Base-by-base conservation (phyloP, 331 rosid genomes). In the Malus hybrid region DNA sequence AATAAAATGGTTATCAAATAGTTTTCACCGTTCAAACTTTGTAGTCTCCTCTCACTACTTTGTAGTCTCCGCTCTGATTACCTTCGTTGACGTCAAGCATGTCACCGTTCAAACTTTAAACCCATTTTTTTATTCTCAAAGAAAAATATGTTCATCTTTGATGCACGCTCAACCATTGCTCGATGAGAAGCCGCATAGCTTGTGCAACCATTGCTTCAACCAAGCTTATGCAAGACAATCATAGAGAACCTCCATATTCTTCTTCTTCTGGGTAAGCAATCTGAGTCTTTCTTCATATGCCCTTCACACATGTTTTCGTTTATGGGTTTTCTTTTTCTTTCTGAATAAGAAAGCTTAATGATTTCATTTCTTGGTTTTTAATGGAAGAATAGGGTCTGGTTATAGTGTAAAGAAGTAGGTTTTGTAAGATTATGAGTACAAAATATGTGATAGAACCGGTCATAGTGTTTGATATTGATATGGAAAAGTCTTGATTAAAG, bases 361-460 rank as follows among this genome's bases (percentile, higher is more conserved):
- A 62, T 72, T 36, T 19, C 7, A 19, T 32, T 13, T 60, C 10
- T 28, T 18, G 65, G 34, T 59, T 76, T 81, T 72, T 15, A 57
- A 62, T 50, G 19, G 16, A 6, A 13, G 14, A 57, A 34, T 63
- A 82, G 82, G 82, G 70, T 29, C 69, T 32, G 63, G 59, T 61
- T 67, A 44, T 81, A 67, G 71, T 67, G 69, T 46, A 59, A 74
- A 69, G 57, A 63, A 73, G 64, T 79, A 73, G 75, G 82, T 6
- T 34, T 34, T 28, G 29, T 34, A 34, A 34, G 42, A 34, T 7
- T 34, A 7, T 34, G 42, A 34, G 42, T 34, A 34, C 7, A 10
- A 34, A 34, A 34, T 34, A 34, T 0, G 2, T 7, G 42, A 7
- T 34, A 7, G 42, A 7, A 0, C 42, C 42, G 0, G 42, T 34